Base-by-base conservation (phyloP, 768 basidiomycete genomes). In the Calocybe indica region DNA sequence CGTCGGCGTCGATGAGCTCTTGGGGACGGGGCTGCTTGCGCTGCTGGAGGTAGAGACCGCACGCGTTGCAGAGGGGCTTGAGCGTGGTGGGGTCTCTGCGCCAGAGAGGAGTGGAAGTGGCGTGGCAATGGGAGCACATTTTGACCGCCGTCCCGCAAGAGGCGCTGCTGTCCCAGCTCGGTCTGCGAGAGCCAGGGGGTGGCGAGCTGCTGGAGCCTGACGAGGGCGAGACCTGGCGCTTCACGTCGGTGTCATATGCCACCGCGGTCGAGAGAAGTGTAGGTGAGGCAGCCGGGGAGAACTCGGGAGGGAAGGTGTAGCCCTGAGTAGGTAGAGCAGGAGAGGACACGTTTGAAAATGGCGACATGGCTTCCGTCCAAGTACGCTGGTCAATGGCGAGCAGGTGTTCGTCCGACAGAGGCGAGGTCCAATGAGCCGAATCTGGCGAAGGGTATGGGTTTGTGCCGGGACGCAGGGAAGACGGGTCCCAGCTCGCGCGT, bases 41-140 rank as follows among this genome's bases (percentile, higher is more conserved):
- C 50, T 75, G 74, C 43, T 73, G 71, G 11, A 74, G 63, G 53
- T 75, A 75, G 2, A 75, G 59, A 2, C 74, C 74, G 43, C 74
- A 75, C 8, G 73, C 74, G 48, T 75, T 75, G 49, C 74, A 75
- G 7, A 75, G 55, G 1, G 72, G 70, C 52, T 69, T 67, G 52
- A 73, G 66, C 5, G 71, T 72, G 1, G 62, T 59, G 1, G 73
- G 74, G 46, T 75, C 73, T 31, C 74, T 62, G 36, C 74, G 66
- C 74, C 74, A 75, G n/a, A 75, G 61, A 2, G 74, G 74, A 11
- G 74, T 75, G 1, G 69, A 65, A 0, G 73, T 75, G 10, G 72
- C 73, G 30, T 65, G 66, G 50, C 74, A 75, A 53, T 75, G 73
- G 1, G 74, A 74, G 49, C 74, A 75, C 6, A 61, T 62, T 48